Conservation (phyloP, 2,329 filamentous ascomycete species). For the Remersonia thermophila region DNA sequence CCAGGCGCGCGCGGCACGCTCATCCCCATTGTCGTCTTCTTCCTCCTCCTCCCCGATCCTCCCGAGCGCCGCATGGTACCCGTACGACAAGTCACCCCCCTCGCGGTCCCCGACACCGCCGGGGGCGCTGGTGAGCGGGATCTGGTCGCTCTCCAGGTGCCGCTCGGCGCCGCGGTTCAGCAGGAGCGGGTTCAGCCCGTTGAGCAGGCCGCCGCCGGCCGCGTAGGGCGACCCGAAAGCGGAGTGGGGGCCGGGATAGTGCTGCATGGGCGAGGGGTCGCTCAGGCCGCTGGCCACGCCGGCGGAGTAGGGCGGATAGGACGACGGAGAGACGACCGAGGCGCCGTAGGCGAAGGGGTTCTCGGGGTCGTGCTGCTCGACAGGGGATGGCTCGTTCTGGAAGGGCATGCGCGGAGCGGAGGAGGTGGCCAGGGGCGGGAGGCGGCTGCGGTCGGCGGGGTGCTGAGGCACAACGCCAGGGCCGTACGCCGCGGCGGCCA, state of each 20-base stretch:
- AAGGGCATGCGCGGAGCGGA: constrained; percentile 9
- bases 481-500: background rate
- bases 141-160: constrained; percentile 23
- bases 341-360: too few relatives aligned
- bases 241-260: constrained; percentile 16
- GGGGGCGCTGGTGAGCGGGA: constrained; percentile 26
- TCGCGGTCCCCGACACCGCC: constrained; percentile 28
- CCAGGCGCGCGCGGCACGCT: too few relatives aligned
- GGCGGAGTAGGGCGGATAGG: constrained; percentile 11
- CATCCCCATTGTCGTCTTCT: constrained; percentile 16
- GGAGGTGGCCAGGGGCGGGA: constrained; percentile 7
- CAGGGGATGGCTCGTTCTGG: constrained; percentile 4
- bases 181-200: constrained; percentile 4
- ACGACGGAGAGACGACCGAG: constrained; percentile 12
- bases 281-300: background rate
- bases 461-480: background rate
- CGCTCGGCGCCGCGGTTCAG: constrained; percentile 3
- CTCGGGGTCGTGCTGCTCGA: too few relatives aligned
- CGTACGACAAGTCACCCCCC: constrained; percentile 14
- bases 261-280: constrained; percentile 6
- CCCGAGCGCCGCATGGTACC: constrained; percentile 30
- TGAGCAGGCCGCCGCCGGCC: background rate
- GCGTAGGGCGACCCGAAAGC: too few relatives aligned
- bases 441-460: constrained; percentile 2
- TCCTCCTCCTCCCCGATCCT: constrained; percentile 28